phyloP scores from a whole-genome alignment of 805 yeast genomes.

The Starmerella stellata region DNA sequence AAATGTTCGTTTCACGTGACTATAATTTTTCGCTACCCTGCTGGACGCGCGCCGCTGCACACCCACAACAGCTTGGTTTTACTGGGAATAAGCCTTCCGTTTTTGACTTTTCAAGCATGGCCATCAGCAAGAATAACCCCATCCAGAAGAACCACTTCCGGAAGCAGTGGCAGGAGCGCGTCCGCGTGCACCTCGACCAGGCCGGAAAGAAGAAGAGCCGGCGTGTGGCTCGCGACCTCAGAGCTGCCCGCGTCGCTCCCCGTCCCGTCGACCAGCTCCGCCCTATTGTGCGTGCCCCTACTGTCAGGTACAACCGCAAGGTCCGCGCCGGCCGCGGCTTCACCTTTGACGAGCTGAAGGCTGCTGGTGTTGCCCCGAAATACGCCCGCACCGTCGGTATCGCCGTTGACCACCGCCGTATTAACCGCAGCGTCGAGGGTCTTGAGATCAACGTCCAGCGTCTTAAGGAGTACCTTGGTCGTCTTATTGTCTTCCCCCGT shows the following conservation, averaged over 20 bases:
- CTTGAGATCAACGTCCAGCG: conserved; percentile 89
- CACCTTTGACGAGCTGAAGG: conserved; percentile 94
- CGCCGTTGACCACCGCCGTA: conserved; percentile 99
- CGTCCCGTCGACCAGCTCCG: conserved; percentile 91
- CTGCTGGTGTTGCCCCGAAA: conserved; percentile 74
- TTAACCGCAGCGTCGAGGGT: conserved; percentile 91
- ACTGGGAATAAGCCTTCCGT: too few species aligned
- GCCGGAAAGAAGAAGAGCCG: conserved; percentile 98
- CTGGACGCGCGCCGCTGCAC: too few species aligned
- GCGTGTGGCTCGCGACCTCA: conserved; percentile 82
- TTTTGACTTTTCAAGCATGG: conserved; percentile 29
- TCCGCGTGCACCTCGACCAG: conserved; percentile 98
- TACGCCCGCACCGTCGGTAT: conserved; percentile 98
- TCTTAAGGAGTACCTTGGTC: conserved; percentile 88
- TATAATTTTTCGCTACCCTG: too few species aligned
- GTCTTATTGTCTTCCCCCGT: conserved; percentile 89
- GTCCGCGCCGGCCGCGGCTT: conserved; percentile 99
- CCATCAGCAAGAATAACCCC: conserved; percentile 97
- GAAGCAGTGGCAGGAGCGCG: conserved; percentile 99
- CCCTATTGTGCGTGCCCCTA: conserved; percentile 98
- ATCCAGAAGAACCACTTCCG: conserved; percentile 98
- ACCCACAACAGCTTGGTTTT: too few species aligned
- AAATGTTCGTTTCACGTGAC: too few species aligned
- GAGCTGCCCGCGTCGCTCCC: conserved; percentile 93
- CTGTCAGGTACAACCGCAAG: conserved; percentile 97